Base-by-base conservation (phyloP, 116 monocot genomes). In the Posidonia oceanica region DNA sequence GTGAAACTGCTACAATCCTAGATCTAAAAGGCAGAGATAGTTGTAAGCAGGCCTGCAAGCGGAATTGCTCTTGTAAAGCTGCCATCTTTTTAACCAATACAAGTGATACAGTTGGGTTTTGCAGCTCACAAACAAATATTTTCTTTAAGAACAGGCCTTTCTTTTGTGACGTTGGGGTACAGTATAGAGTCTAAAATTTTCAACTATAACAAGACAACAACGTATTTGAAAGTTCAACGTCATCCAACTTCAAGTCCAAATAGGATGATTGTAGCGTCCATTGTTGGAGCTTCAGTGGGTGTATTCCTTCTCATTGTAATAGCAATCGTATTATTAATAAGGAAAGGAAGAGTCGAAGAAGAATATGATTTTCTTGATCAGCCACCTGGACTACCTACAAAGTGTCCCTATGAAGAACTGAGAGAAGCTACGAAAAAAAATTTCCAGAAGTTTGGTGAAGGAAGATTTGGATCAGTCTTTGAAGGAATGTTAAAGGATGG, bases 341-440 rank as follows among this genome's bases (percentile, higher is more conserved):
- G 36, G 18, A 39, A 12, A 64, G 14, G 36, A 39, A 42, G 65
- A 17, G 39, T 4, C 4, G 39, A n/a, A 65, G 39, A 40, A 7
- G n/a, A 39, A 41, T 2, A 65, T 14, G 15, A 36, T 61, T 20
- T 12, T 12, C 29, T 61, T 4, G 29, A 23, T 12, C n/a, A 61
- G 12, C 10, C 22, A 11, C 61, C 20, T 22, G 61, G 61, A 22
- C 13, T 20, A 23, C 61, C 65, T 40, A 14, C 2, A 40, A 56
- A 54, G 20, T 76, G 63, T 61, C 63, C 69, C 12, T 54, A 52
- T 21, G 39, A 69, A 70, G 69, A 69, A 53, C 52, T 76, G 52
- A 20, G 2, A 63, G 14, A 6, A 20, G 76, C 69, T 39, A 76
- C 76, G 0, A n/a, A 54, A n/a, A 54, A 61, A 39, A 69, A 69